Evolutionary conservation across 495 filamentous ascomycete species (phyloP).

Genomic region (Staphylotrichum longicolle): DNA sequence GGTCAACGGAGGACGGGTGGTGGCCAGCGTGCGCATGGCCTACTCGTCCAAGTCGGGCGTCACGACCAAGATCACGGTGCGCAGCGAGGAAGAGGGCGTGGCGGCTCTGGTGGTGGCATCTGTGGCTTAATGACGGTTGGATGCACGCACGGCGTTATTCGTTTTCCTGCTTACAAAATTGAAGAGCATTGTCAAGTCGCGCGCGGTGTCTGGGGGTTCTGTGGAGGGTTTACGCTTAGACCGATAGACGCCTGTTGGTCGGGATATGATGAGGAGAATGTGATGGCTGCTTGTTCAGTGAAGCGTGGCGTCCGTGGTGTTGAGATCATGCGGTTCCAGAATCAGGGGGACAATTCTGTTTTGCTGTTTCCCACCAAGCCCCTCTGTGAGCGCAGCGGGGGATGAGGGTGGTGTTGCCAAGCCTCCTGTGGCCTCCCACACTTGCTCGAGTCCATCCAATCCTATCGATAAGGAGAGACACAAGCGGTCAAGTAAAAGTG

Average conservation of each 20-base stretch:
- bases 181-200: constrained; percentile 12
- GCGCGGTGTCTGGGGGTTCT: constrained; percentile 11
- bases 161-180: constrained; percentile 16
- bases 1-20: constrained; percentile 83
- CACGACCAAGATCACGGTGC: constrained; percentile 87
- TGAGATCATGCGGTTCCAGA: no score
- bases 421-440: no score
- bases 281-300: background rate
- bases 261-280: constrained; percentile 8
- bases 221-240: constrained; percentile 1
- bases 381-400: no score
- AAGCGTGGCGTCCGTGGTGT: background rate
- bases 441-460: no score
- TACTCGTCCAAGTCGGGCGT: constrained; percentile 89
- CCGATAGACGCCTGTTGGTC: constrained; percentile 17
- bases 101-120: constrained; percentile 79
- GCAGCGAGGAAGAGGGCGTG: constrained; percentile 89
- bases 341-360: no score
- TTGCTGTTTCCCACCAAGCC: no score
- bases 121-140: constrained; percentile 61
- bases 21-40: constrained; percentile 86
- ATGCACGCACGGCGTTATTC: constrained; percentile 30
- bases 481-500: no score
- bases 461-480: no score
- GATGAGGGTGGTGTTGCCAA: no score